A percentile compares a stretch with the other conserved stretches of the same genome.
phyloP scores from a whole-genome alignment of 129 eudicot species.

The Pulicaria dysenterica region DNA sequence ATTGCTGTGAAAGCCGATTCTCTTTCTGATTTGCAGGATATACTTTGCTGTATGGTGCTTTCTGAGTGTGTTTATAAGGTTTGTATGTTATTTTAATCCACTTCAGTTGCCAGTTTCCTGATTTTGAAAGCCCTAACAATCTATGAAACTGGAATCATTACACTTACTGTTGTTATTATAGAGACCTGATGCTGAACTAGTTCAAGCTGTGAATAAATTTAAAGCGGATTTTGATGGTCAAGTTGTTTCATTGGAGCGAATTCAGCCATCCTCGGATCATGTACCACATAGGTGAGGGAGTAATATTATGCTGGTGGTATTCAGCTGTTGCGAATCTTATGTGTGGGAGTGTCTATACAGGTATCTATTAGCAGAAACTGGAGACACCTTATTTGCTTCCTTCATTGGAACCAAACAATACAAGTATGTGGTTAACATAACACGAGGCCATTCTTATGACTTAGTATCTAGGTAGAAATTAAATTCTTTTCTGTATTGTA shows the following conservation, averaged over 20 bases:
- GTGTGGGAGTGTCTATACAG: conserved; percentile 37
- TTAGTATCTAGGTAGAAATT: not conserved
- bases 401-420: conserved; percentile 97
- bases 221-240: conserved; percentile 97
- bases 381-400: conserved; percentile 94
- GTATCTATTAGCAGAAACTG: conserved; percentile 92
- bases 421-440: conserved; percentile 60
- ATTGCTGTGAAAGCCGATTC: conserved; percentile 83
- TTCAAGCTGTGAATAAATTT: conserved; percentile 87
- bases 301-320: conserved; percentile 5
- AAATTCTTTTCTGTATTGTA: conserved; percentile 19
- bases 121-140: too few relatives aligned
- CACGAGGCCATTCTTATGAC: conserved; percentile 4
- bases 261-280: conserved; percentile 96
- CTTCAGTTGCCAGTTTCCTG: not conserved
- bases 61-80: conserved; percentile 99
- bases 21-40: conserved; percentile 86
- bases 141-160: not conserved
- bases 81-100: not conserved
- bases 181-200: conserved; percentile 90
- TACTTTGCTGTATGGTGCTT: conserved; percentile 89
- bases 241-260: conserved; percentile 82
- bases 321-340: conserved; percentile 6
- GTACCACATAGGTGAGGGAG: conserved; percentile 85
- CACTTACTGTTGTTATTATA: conserved; percentile 25